Evolutionary conservation across 768 basidiomycete species (phyloP).

Genomic region (Boletus rex-veris): DNA sequence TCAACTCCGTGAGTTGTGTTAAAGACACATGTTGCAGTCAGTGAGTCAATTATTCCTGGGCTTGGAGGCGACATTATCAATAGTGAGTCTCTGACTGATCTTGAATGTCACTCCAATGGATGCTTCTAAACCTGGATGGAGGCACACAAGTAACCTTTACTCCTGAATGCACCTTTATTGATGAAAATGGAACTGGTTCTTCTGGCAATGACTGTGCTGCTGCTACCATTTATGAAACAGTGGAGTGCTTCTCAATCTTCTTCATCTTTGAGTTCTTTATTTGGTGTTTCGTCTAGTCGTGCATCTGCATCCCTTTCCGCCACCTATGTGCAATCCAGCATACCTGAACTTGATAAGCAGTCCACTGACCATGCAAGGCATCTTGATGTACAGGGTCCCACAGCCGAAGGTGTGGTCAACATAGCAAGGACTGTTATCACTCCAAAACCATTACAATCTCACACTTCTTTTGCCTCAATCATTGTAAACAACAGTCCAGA

Average conservation of each 20-base stretch:
- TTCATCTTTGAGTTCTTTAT: conserved; percentile 32
- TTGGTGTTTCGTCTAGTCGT: conserved; percentile 48
- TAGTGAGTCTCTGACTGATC: conserved; percentile 50
- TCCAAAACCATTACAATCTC: conserved; percentile 38
- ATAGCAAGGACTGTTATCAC: conserved; percentile 5
- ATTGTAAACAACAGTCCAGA: conserved; percentile 45
- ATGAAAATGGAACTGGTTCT: too few species aligned
- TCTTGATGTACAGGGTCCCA: conserved; percentile 42
- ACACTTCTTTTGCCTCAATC: conserved; percentile 49
- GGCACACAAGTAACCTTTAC: conserved; percentile 56
- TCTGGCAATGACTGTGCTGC: conserved; percentile 23
- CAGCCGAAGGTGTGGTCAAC: background rate
- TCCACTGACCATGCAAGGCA: conserved; percentile 47
- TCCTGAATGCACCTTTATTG: conserved; percentile 40
- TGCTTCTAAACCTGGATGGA: conserved; percentile 38
- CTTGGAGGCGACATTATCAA: conserved; percentile 35
- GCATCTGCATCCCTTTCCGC: conserved; percentile 31
- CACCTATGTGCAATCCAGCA: conserved; percentile 29
- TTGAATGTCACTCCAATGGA: conserved; percentile 40
- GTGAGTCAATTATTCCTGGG: conserved; percentile 32
- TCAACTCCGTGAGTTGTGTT: conserved; percentile 42
- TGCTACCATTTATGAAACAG: conserved; percentile 13
- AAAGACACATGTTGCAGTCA: too few species aligned
- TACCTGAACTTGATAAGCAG: conserved; percentile 42
- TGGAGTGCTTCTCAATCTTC: conserved; percentile 28